These are phyloP conservation scores for Euphorbia schlechtendalii DNA, from an alignment of 441 rosid species.

Conservation along the genomic window DNA sequence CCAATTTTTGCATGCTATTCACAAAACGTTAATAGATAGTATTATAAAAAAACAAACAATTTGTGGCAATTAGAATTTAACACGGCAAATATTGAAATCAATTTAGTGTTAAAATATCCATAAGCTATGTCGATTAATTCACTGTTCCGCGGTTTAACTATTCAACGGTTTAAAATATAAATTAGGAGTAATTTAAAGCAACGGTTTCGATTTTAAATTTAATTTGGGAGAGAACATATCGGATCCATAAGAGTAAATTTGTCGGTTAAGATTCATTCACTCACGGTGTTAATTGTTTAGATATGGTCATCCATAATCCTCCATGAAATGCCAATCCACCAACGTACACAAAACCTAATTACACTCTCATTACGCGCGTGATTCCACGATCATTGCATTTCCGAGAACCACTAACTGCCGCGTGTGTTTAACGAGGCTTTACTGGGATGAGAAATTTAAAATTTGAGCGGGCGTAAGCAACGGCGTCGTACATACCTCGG, in stretches of 20 bases:
- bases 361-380: conserved; percentile 1
- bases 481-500: conserved; percentile 18
- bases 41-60: too few species aligned
- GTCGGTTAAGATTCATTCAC: background rate
- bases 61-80: too few species aligned
- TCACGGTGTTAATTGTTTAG: background rate
- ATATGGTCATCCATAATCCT: background rate
- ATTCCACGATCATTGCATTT: background rate
- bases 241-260: background rate
- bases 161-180: too few species aligned
- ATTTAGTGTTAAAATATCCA: too few species aligned
- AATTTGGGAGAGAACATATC: background rate
- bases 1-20: too few species aligned
- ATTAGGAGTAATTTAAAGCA: background rate
- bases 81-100: too few species aligned
- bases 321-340: background rate
- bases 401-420: background rate
- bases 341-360: background rate
- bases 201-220: background rate
- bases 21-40: too few species aligned
- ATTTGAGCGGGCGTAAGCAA: background rate
- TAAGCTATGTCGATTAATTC: too few species aligned
- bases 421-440: conserved; percentile 1
- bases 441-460: background rate
- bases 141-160: too few species aligned